These are phyloP conservation scores for Scolecobasidium constrictum DNA, from an alignment of 2,329 filamentous ascomycete genomes.

Conservation along the genomic window DNA sequence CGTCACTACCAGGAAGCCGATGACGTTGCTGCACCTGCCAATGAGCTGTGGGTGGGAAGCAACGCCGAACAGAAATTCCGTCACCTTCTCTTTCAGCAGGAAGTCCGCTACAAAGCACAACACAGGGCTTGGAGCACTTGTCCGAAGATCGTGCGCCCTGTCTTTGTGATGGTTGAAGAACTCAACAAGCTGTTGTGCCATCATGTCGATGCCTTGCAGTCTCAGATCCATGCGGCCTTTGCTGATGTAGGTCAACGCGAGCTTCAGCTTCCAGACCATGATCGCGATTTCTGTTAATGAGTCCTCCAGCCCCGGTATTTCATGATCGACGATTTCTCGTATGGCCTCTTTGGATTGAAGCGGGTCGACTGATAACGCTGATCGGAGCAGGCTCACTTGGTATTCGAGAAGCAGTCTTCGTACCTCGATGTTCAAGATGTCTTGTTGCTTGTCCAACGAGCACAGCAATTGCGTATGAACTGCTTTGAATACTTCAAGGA, in stretches of 20 bases:
- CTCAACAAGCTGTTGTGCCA: conserved; percentile 59
- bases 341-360: background rate
- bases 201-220: conserved; percentile 62
- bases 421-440: conserved; percentile 3
- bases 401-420: conserved; percentile 4
- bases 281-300: conserved; percentile 37
- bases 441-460: conserved; percentile 6
- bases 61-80: conserved; percentile 80
- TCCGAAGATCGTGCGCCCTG: conserved; percentile 18
- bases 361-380: background rate
- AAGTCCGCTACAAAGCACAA: conserved; percentile 59
- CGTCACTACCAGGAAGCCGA: conserved; percentile 78
- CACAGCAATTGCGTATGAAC: background rate
- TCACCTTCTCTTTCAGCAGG: conserved; percentile 57
- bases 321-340: background rate
- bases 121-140: conserved; percentile 32
- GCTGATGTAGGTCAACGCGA: conserved; percentile 61
- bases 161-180: conserved; percentile 43
- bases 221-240: conserved; percentile 87
- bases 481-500: background rate
- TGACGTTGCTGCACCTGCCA: conserved; percentile 66
- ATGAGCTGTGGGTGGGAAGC: conserved; percentile 91
- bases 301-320: background rate
- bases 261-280: conserved; percentile 58
- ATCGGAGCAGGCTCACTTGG: background rate